A percentile compares a stretch with the other conserved stretches of the same genome.
phyloP scores from a whole-genome alignment of 306 rosid species.

The Hippophae gyantsensis region DNA sequence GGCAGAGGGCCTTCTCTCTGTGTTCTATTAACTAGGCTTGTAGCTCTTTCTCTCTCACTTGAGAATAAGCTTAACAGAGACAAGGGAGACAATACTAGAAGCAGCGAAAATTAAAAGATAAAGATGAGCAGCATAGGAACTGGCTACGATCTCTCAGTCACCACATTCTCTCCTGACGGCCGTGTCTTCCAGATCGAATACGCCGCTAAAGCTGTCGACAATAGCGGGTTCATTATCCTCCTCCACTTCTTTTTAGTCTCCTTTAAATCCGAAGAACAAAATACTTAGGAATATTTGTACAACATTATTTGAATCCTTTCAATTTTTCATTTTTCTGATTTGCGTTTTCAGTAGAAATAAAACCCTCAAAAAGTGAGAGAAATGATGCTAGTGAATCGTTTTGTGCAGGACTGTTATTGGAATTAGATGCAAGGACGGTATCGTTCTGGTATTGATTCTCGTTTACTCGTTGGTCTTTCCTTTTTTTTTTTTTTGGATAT shows the following conservation, averaged over 20 bases:
- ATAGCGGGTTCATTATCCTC: conserved; percentile 55
- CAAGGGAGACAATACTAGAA: too few species aligned
- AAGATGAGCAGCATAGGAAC: conserved; percentile 96
- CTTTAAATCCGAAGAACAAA: neutral
- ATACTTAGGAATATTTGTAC: neutral
- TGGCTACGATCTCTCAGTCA: conserved; percentile 95
- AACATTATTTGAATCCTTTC: neutral
- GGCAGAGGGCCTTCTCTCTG: too few species aligned
- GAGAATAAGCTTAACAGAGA: too few species aligned
- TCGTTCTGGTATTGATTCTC: conserved; percentile 54
- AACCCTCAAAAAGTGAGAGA: neutral
- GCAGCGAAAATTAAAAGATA: neutral
- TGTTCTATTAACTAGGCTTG: too few species aligned
- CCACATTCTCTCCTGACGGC: conserved; percentile 96
- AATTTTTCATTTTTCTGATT: neutral
- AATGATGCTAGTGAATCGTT: neutral
- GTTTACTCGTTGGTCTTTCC: too few species aligned
- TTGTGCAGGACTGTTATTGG: conserved; percentile 88
- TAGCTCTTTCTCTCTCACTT: too few species aligned
- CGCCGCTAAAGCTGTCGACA: conserved; percentile 97
- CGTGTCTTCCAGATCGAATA: conserved; percentile 99
- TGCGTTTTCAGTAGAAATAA: neutral
- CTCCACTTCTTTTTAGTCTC: neutral
- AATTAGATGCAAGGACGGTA: conserved; percentile 90
- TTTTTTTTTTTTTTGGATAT: conserved; percentile 3